Evolutionary conservation across 805 yeast genomes (phyloP), one percentile per base, ranked within the genome.

Genomic region (Ogataea saltuana): DNA sequence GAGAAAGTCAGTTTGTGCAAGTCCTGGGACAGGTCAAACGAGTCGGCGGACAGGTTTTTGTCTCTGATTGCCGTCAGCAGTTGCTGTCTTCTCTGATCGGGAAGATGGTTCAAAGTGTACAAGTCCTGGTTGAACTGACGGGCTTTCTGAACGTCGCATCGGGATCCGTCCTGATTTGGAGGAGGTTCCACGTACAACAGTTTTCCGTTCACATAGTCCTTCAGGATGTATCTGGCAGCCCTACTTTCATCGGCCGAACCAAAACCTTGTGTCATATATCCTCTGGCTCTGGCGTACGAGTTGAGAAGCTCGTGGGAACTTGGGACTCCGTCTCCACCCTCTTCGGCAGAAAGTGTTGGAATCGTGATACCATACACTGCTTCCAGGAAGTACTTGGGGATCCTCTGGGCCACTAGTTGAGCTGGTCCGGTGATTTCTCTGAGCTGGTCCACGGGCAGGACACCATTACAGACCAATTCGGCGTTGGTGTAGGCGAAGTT

Each of bases 191-290:
- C 83, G 60, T 76, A 90, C 36, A 88, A 70, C 44, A 93, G 70
- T 63, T 88, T 90, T 51, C 98, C 99, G 63, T 79, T 87, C 20
- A 95, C 97, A 56, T 89, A 93, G 65, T 93, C 99, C 66, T 93
- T 93, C 61, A 93, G 74, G 41, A 93, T 79, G 54, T 87, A 85
- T 63, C 99, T 77, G 31, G 97, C 82, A 11, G 99, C 96, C 65
- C 99, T 78, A 32, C 95, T 81, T 63, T 89, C 95, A 71, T 93
- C 99, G 3, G 99, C 98, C 54, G 88, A 80, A 60, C 98, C 98
- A 60, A 87, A 90, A 60, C 95, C 95, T 64, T 95, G 97, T 0
- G 97, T 86, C 95, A 88, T 90, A 63, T 80, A 93, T 56, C 99
- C 99, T 68, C 99, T 80, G 3, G 97, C 93, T 68, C 95, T 78